A percentile compares a stretch with the other conserved stretches of the same genome.
These are phyloP conservation scores for Botrytis aclada DNA, from an alignment of 2,329 filamentous ascomycete species.

Conservation along the genomic window DNA sequence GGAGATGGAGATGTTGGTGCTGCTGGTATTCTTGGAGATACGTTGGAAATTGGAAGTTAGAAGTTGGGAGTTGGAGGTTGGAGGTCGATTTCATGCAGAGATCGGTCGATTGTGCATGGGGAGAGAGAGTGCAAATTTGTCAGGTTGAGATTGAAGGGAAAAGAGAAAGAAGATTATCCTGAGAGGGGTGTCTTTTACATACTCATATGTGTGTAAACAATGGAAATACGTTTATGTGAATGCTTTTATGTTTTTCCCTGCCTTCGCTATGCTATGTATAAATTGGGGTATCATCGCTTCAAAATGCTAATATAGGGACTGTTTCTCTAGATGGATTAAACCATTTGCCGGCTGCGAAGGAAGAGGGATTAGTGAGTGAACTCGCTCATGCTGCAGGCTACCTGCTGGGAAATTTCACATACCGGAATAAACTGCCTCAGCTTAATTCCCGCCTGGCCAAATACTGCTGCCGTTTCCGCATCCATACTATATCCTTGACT, in stretches of 20 bases:
- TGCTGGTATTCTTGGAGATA: too few species aligned
- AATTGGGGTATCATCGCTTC: slow-evolving; percentile 6
- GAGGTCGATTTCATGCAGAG: too few species aligned
- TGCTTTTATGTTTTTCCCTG: neutral
- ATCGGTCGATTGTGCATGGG: neutral
- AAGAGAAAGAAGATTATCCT: neutral
- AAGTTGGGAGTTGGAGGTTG: too few species aligned
- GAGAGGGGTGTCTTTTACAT: neutral
- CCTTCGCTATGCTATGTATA: neutral
- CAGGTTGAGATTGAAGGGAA: neutral
- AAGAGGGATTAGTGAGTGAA: slow-evolving; percentile 9
- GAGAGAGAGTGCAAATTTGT: accelerated
- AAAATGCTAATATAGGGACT: slow-evolving; percentile 23
- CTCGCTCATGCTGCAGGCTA: neutral
- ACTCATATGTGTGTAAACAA: neutral
- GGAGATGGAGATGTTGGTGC: neutral
- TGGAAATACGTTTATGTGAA: neutral
- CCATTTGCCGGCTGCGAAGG: slow-evolving; percentile 57
- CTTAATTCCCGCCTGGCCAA: slow-evolving; percentile 77
- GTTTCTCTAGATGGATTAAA: slow-evolving; percentile 58
- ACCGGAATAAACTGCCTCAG: slow-evolving; percentile 86
- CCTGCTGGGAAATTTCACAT: slow-evolving; percentile 41
- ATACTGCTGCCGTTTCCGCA: slow-evolving; percentile 73
- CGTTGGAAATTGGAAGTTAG: too few species aligned
- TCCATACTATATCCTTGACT: slow-evolving; percentile 96